Base-by-base conservation (phyloP, 1,284 basidiomycete species). In the Filobasidium uniguttulatum region DNA sequence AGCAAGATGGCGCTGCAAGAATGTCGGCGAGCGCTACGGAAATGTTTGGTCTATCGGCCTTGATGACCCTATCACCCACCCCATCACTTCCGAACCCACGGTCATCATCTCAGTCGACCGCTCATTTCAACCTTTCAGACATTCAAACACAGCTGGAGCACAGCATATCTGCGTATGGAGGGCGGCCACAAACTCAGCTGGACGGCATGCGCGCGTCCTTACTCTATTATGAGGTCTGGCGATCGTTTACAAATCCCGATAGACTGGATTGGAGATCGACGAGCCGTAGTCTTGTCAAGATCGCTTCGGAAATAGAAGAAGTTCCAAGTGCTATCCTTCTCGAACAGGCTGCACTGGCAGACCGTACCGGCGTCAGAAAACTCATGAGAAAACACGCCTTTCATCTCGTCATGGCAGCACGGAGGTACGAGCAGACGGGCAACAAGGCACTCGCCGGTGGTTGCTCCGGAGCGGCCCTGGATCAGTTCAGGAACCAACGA, bases 391-490 rank as follows among this genome's bases (percentile, higher is more conserved):
- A 71, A 53, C 71, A 67, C 34, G 73, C 72, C 0, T 62, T 72
- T 34, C 68, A 73, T 45, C 61, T 75, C 47, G 64, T 72, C 30
- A 65, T 73, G 58, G 74, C 75, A 0, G 74, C 72, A 0, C 62
- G 70, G 38, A 60, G 71, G 33, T 77, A 74, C 54, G 72, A 75
- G 56, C 71, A 71, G n/a, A 72, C 71, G 12, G 75, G 75, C 0
- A 55, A 70, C 70, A 73, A 71, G 67, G 55, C 62, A 1, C 69
- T 67, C 45, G 72, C 71, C 7, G 56, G 67, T 6, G 53, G 70
- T 38, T 71, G 71, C 49, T 63, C 72, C 4, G 60, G 66, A 23
- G 60, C 66, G 33, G 70, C 71, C 2, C 60, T 69, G 0, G 44
- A 61, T 10, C 55, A 70, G 9, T 70, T 68, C 55, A 59, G 61